Evolutionary conservation across 768 basidiomycete species (phyloP).

Genomic region (Vararia minispora): DNA sequence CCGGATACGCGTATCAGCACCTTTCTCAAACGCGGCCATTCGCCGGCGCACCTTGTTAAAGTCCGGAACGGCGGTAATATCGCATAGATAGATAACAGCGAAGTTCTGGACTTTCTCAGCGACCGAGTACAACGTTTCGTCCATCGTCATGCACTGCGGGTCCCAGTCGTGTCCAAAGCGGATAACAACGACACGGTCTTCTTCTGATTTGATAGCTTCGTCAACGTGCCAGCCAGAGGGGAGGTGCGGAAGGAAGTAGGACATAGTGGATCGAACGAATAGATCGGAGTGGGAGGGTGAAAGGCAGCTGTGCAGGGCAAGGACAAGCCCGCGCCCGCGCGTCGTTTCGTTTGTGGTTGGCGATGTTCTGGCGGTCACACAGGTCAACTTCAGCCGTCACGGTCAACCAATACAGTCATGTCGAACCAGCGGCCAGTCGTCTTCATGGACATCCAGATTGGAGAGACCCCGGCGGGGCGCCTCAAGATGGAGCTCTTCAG

Average conservation of each 20-base stretch:
- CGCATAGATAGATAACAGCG: conserved; percentile 90
- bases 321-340: no score
- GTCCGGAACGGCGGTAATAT: conserved; percentile 95
- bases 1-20: not conserved
- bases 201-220: conserved; percentile 96
- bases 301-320: no score
- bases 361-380: no score
- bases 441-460: conserved; percentile 96
- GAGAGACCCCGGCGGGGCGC: conserved; percentile 90
- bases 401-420: conserved; percentile 12
- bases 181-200: conserved; percentile 89
- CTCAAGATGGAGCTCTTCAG: conserved; percentile 97
- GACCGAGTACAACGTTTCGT: conserved; percentile 87
- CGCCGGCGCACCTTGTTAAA: conserved; percentile 78
- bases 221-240: conserved; percentile 98
- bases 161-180: conserved; percentile 95
- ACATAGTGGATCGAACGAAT: conserved; percentile 52
- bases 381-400: not conserved
- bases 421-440: conserved; percentile 66
- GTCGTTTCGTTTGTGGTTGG: no score
- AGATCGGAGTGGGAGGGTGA: no score
- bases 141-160: conserved; percentile 96
- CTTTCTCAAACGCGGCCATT: not conserved
- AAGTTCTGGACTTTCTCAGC: conserved; percentile 98
- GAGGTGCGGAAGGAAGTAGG: conserved; percentile 81